Evolutionary conservation across 1,139 yeast genomes (phyloP).

Genomic region (Casaregolazyma suthepensis): DNA sequence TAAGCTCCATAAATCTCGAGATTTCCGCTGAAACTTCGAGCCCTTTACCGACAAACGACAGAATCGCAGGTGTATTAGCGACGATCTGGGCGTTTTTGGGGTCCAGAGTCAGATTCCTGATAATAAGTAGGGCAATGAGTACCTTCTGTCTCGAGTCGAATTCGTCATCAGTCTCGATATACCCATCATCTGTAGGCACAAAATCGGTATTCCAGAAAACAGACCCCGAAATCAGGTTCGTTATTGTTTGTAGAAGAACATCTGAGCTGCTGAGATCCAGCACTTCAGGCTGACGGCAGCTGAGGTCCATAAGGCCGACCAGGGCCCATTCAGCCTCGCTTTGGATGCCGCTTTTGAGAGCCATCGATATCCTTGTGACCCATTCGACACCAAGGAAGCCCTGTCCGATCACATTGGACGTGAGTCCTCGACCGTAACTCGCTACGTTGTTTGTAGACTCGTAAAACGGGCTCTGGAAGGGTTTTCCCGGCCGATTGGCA

Average conservation of each 20-base stretch:
- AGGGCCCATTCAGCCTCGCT: conserved; percentile 65
- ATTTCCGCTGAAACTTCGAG: conserved; percentile 37
- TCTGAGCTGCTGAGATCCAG: conserved; percentile 46
- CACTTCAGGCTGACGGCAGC: conserved; percentile 45
- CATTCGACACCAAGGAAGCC: conserved; percentile 30
- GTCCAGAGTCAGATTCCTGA: conserved; percentile 80
- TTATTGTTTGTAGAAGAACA: conserved; percentile 46
- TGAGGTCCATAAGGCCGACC: conserved; percentile 50
- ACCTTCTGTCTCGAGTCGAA: conserved; percentile 40
- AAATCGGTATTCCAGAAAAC: conserved; percentile 5
- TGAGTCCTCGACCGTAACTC: conserved; percentile 3
- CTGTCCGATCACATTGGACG: conserved; percentile 21
- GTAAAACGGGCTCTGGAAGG: conserved; percentile 27
- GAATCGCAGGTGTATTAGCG: conserved; percentile 43
- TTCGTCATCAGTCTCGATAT: conserved; percentile 22
- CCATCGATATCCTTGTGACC: conserved; percentile 54
- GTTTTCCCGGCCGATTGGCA: conserved; percentile 27
- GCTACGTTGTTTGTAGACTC: conserved; percentile 9
- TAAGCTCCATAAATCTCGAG: conserved; percentile 48
- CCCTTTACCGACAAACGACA: conserved; percentile 41
- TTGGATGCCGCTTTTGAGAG: conserved; percentile 53
- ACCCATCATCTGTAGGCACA: conserved; percentile 11
- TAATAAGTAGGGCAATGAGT: conserved; percentile 59
- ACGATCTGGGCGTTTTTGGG: conserved; percentile 75
- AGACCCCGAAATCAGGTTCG: conserved; percentile 21